phyloP scores from a whole-genome alignment of 305 asterid species.

The Fraxinus baroniana region DNA sequence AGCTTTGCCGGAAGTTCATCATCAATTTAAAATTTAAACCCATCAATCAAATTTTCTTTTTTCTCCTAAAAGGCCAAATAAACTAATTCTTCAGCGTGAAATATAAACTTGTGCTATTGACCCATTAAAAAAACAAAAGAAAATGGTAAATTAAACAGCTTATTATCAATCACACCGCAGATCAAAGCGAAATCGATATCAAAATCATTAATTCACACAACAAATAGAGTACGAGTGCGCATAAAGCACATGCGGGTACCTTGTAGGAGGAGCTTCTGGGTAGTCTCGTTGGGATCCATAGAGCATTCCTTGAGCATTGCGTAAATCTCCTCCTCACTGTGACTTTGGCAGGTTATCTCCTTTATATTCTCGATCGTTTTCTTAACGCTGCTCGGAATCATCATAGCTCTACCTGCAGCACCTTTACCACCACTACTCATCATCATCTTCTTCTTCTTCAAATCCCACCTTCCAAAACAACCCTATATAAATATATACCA shows the following conservation, averaged over 20 bases:
- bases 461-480: conserved; percentile 24
- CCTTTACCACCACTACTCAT: conserved; percentile 70
- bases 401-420: conserved; percentile 51
- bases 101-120: background rate
- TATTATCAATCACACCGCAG: conserved; percentile 23
- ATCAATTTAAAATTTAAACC: conserved; percentile 1
- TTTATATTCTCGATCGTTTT: conserved; percentile 78
- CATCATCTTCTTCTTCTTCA: conserved; percentile 18
- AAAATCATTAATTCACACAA: background rate
- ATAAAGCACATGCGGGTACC: conserved; percentile 36
- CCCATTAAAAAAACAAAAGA: conserved; percentile 10
- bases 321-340: conserved; percentile 89
- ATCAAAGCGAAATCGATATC: conserved; percentile 42
- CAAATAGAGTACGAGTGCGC: background rate
- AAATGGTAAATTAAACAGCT: conserved; percentile 30
- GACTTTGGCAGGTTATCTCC: conserved; percentile 81
- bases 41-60: conserved; percentile 5
- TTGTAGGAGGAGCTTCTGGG: conserved; percentile 80
- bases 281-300: conserved; percentile 97
- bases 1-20: conserved; percentile 15
- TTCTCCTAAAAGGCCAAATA: conserved; percentile 7
- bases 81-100: conserved; percentile 11
- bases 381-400: conserved; percentile 68
- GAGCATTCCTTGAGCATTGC: conserved; percentile 88
- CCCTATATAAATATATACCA: conserved; percentile 20